These are phyloP conservation scores for Malassezia obtusa DNA, from an alignment of 1,284 basidiomycete species.

Conservation along the genomic window DNA sequence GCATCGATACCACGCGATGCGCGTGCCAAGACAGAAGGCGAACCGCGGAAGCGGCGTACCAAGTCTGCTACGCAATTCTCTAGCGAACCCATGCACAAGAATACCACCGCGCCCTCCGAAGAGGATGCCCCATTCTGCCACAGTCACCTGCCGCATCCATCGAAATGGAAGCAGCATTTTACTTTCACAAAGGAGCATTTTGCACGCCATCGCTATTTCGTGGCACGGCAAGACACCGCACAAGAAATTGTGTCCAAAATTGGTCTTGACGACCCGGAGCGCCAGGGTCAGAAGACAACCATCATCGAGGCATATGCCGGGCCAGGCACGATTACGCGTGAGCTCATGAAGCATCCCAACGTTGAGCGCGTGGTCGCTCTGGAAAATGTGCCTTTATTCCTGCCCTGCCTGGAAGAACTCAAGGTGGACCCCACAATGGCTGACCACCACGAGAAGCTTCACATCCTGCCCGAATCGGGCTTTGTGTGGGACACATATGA, in stretches of 20 bases:
- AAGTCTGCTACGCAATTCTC: not conserved
- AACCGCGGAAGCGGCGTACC: not conserved
- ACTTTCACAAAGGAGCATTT: conserved; percentile 13
- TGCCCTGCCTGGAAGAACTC: conserved; percentile 16
- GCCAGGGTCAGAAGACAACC: conserved; percentile 29
- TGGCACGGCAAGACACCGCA: conserved; percentile 26
- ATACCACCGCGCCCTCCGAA: not conserved
- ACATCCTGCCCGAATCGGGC: conserved; percentile 20
- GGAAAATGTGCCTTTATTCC: conserved; percentile 23
- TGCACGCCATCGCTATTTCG: conserved; percentile 34
- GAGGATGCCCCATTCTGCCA: conserved; percentile 6
- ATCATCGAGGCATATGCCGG: conserved; percentile 43
- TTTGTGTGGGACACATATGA: conserved; percentile 33
- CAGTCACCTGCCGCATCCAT: conserved; percentile 25
- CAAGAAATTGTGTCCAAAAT: conserved; percentile 21
- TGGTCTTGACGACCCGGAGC: conserved; percentile 16
- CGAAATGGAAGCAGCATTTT: conserved; percentile 24
- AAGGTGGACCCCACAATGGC: conserved; percentile 19
- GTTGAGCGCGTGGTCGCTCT: conserved; percentile 44
- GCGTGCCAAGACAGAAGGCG: not conserved
- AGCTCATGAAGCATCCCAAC: conserved; percentile 26
- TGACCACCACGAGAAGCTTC: conserved; percentile 16
- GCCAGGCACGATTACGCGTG: conserved; percentile 34
- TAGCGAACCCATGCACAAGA: conserved; percentile 8
- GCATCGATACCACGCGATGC: no score